A percentile compares a stretch with the other conserved stretches of the same genome.
These are phyloP conservation scores for Erucastrum elatum DNA, from an alignment of 345 rosid species.

Conservation along the genomic window DNA sequence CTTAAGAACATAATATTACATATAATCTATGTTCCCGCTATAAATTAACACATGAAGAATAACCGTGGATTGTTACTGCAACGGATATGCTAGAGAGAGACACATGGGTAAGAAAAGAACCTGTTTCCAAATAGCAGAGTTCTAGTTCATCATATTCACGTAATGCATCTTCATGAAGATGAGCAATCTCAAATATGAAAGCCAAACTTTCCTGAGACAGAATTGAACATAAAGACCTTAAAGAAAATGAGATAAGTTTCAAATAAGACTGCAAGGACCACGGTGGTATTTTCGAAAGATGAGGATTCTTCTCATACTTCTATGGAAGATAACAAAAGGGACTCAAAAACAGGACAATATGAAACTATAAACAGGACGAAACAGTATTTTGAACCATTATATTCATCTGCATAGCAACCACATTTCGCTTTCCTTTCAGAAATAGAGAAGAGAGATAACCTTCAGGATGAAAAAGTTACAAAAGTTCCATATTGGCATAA, in stretches of 20 bases:
- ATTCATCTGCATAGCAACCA: slow-evolving; percentile 12
- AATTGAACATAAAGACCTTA: slow-evolving; percentile 28
- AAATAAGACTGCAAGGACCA: slow-evolving; percentile 24
- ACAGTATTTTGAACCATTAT: background rate
- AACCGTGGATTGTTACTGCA: background rate
- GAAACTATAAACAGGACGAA: slow-evolving; percentile 5
- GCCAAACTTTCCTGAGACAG: slow-evolving; percentile 92
- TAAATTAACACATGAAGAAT: background rate
- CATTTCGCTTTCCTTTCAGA: background rate
- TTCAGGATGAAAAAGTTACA: slow-evolving; percentile 94
- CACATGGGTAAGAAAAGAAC: slow-evolving; percentile 41
- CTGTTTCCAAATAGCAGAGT: slow-evolving; percentile 94
- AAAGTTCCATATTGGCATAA: slow-evolving; percentile 96
- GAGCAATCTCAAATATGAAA: slow-evolving; percentile 97
- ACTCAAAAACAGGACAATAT: background rate
- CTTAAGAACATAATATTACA: background rate
- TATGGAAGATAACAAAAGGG: slow-evolving; percentile 12
- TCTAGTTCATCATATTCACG: slow-evolving; percentile 97
- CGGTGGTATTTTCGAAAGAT: background rate
- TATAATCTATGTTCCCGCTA: background rate
- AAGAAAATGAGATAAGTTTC: slow-evolving; percentile 28
- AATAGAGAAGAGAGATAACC: slow-evolving; percentile 57
- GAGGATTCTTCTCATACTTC: slow-evolving; percentile 10
- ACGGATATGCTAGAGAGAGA: slow-evolving; percentile 1
- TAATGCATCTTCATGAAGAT: slow-evolving; percentile 92